Evolutionary conservation across 352 stramenopile species (phyloP).

Genomic region (Globisporangium iwayamae): DNA sequence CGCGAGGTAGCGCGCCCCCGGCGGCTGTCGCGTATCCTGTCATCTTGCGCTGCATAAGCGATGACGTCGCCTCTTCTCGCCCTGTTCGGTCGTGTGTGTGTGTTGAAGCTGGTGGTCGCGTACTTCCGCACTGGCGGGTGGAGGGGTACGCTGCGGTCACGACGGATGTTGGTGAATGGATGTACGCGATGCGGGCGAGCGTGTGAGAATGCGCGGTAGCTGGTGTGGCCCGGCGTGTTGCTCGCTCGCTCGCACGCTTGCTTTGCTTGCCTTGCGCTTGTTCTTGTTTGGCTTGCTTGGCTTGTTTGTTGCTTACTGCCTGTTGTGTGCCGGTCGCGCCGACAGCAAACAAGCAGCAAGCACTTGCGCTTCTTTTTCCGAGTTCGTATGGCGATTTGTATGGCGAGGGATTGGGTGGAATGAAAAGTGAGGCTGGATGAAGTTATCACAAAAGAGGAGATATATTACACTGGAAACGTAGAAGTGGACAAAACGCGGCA

Average conservation of each 20-base stretch:
- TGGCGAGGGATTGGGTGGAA: constrained; percentile 7
- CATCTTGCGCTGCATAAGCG: constrained; percentile 18
- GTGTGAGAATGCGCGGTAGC: background rate
- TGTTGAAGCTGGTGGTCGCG: background rate
- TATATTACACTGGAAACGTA: no score
- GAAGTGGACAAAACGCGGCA: no score
- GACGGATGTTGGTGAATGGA: no score
- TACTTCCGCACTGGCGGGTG: background rate
- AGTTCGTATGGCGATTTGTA: constrained; percentile 4
- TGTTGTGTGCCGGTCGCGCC: background rate
- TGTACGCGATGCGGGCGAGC: background rate
- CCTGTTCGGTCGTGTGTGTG: background rate
- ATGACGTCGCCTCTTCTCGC: background rate
- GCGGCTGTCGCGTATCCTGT: constrained; percentile 6
- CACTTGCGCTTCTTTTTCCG: constrained; percentile 7
- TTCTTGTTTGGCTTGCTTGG: constrained; percentile 1
- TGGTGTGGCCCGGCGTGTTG: background rate
- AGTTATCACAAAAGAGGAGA: no score
- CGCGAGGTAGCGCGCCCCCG: constrained; percentile 3
- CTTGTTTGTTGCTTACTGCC: background rate
- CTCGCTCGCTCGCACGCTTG: background rate
- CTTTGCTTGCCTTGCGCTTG: background rate
- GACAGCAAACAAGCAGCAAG: background rate
- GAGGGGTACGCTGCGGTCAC: background rate
- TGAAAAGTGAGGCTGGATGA: background rate